phyloP scores from a whole-genome alignment of 345 rosid genomes.

The Mercurialis annua region DNA sequence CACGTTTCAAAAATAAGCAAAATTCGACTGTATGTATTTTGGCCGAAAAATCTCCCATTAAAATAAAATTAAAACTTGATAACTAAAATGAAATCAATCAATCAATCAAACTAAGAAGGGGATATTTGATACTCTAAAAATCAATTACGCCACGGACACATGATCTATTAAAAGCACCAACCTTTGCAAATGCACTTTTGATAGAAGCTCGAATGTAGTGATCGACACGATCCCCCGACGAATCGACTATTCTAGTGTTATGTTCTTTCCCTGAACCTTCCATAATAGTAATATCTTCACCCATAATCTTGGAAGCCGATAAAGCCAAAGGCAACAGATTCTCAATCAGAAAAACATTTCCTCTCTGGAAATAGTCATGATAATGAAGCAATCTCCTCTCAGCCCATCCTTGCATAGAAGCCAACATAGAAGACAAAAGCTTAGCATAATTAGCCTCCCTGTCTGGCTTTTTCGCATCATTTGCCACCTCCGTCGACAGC shows the following conservation, averaged over 20 bases:
- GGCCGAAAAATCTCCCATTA: too few species aligned
- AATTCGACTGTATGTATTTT: too few species aligned
- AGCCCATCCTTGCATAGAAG: constrained; percentile 77
- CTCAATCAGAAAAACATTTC: constrained; percentile 51
- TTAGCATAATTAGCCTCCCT: constrained; percentile 59
- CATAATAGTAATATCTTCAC: constrained; percentile 55
- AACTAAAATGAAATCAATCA: too few species aligned
- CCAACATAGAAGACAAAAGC: constrained; percentile 54
- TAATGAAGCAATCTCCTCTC: constrained; percentile 71
- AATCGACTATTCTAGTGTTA: constrained; percentile 40
- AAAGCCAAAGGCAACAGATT: constrained; percentile 69
- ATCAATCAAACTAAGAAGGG: too few species aligned
- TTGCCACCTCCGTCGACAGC: constrained; percentile 67
- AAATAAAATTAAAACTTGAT: too few species aligned
- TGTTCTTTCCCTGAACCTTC: constrained; percentile 43
- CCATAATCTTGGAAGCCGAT: constrained; percentile 57
- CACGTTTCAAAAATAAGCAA: too few species aligned
- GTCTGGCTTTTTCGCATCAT: constrained; percentile 65
- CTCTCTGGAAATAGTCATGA: constrained; percentile 69
- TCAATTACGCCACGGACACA: not conserved
- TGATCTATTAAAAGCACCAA: constrained; percentile 11
- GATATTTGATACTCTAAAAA: not conserved
- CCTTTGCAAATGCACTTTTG: constrained; percentile 70
- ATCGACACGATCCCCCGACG: constrained; percentile 54
- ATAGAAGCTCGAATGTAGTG: constrained; percentile 72